Evolutionary conservation across 2,329 filamentous ascomycete genomes (phyloP).

Genomic region (Cladosporium sp.): DNA sequence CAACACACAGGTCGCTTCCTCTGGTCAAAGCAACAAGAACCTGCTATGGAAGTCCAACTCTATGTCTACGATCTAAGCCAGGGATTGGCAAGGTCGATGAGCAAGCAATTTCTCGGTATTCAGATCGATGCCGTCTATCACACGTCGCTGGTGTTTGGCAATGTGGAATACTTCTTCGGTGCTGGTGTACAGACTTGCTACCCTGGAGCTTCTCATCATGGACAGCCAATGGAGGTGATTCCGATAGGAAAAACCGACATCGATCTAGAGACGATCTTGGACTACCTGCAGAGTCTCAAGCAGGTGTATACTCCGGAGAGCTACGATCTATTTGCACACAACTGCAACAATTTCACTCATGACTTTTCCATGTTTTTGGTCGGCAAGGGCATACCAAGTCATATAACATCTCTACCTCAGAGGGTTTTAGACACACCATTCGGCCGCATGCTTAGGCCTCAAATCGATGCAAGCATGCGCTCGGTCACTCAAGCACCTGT

Average conservation of each 20-base stretch:
- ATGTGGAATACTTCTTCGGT: conserved; percentile 88
- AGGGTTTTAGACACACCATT: conserved; percentile 82
- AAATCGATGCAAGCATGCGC: conserved; percentile 63
- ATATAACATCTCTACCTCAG: conserved; percentile 81
- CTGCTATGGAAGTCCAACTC: conserved; percentile 45
- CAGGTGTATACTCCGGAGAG: conserved; percentile 73
- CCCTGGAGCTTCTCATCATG: conserved; percentile 82
- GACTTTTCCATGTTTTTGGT: conserved; percentile 86
- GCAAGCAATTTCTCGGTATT: conserved; percentile 56
- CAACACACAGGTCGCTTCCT: too few species aligned
- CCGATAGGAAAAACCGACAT: conserved; percentile 67
- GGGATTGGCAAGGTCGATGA: conserved; percentile 46
- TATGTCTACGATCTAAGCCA: conserved; percentile 51
- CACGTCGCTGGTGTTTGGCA: conserved; percentile 79
- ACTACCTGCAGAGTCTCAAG: conserved; percentile 81
- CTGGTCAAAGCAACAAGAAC: too few species aligned
- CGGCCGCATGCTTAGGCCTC: conserved; percentile 80
- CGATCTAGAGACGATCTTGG: conserved; percentile 77
- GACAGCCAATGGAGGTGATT: conserved; percentile 72
- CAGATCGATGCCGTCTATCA: conserved; percentile 93
- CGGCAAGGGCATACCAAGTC: conserved; percentile 79
- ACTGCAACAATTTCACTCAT: conserved; percentile 97
- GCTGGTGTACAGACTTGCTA: conserved; percentile 76
- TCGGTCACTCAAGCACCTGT: conserved; percentile 58
- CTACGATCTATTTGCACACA: conserved; percentile 85